A percentile compares a stretch with the other conserved stretches of the same genome.
phyloP scores from a whole-genome alignment of 2,329 filamentous ascomycete species.

The Phyllosticta paracitricarpa region DNA sequence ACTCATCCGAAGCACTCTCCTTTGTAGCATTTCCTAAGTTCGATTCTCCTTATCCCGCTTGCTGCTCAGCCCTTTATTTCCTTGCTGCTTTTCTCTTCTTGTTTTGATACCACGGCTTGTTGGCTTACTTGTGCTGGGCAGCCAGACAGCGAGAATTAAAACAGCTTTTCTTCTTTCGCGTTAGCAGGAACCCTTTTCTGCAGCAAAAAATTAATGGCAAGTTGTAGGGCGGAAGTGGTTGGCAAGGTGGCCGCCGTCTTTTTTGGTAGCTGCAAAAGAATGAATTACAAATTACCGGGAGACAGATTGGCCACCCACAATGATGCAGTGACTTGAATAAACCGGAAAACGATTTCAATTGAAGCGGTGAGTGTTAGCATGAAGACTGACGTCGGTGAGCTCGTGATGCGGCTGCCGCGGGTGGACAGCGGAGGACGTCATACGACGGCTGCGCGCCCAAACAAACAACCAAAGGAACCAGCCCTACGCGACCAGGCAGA shows the following conservation, averaged over 20 bases:
- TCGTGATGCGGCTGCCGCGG: neutral
- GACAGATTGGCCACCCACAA: neutral
- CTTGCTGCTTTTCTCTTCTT: slow-evolving; percentile 3
- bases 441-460: neutral
- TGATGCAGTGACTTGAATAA: neutral
- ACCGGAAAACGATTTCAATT: neutral
- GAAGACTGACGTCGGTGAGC: neutral
- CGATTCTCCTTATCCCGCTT: slow-evolving; percentile 1
- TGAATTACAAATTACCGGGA: neutral
- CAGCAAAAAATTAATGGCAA: neutral
- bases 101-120: slow-evolving; percentile 12
- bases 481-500: neutral
- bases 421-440: neutral
- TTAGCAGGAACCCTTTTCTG: neutral
- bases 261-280: neutral
- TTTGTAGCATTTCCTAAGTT: slow-evolving; percentile 7
- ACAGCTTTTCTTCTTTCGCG: slow-evolving; percentile 4
- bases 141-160: slow-evolving; percentile 10
- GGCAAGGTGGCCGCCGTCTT: neutral
- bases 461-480: neutral
- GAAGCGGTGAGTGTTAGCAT: neutral
- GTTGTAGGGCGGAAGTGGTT: neutral
- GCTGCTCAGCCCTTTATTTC: slow-evolving; percentile 3
- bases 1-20: slow-evolving; percentile 5
- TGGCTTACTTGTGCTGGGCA: slow-evolving; percentile 10